Evolutionary conservation across 129 eudicot species (phyloP).

Genomic region (Tanacetum coccineum): DNA sequence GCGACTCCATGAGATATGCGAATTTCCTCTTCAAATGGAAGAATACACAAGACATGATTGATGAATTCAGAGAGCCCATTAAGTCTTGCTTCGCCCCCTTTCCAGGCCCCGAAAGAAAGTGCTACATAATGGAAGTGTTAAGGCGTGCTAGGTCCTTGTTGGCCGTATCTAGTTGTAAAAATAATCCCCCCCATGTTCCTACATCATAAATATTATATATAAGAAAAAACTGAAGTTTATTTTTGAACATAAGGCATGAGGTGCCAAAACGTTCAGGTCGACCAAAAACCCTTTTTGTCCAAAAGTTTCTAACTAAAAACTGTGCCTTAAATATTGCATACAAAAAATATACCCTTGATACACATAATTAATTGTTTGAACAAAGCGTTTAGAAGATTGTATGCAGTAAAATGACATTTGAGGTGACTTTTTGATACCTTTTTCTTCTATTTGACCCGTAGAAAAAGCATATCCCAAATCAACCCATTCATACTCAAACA

Average conservation of each 20-base stretch:
- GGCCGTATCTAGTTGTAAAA: constrained; percentile 75
- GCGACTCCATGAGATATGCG: constrained; percentile 56
- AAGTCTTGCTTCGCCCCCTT: constrained; percentile 92
- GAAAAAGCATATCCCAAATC: too few relatives aligned
- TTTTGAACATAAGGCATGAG: neutral
- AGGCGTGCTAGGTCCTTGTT: constrained; percentile 43
- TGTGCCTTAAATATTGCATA: too few relatives aligned
- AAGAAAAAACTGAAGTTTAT: constrained; percentile 14
- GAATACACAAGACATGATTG: constrained; percentile 78
- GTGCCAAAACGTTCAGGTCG: too few relatives aligned
- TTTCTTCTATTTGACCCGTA: too few relatives aligned
- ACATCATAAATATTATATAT: constrained; percentile 38
- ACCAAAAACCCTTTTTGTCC: too few relatives aligned
- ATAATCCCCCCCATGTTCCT: constrained; percentile 50
- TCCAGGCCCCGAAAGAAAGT: constrained; percentile 99
- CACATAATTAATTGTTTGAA: too few relatives aligned
- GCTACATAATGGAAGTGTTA: constrained; percentile 89
- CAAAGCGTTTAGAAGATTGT: too few relatives aligned
- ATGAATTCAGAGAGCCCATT: constrained; percentile 63
- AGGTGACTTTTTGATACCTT: too few relatives aligned
- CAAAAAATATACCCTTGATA: too few relatives aligned
- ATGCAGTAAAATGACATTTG: too few relatives aligned
- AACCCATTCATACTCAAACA: too few relatives aligned
- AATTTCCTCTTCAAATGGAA: constrained; percentile 82
- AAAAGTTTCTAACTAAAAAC: too few relatives aligned